Conservation (phyloP, 345 rosid species). For the Barbarea vulgaris region DNA sequence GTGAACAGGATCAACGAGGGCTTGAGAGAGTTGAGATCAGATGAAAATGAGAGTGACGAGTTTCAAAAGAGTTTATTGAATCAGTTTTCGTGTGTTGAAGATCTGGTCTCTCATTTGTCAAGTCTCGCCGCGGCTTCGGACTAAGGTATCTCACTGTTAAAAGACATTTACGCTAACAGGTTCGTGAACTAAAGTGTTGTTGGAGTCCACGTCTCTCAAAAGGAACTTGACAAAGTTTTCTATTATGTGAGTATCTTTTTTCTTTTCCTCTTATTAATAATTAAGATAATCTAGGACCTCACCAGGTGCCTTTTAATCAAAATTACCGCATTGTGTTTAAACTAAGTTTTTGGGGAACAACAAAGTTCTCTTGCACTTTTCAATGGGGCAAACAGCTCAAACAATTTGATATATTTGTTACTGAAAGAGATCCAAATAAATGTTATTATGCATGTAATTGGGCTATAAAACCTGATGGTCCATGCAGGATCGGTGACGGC, state of each 20-base stretch:
- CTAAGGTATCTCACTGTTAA: slow-evolving; percentile 5
- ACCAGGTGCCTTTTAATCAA: neutral
- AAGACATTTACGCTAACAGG: neutral
- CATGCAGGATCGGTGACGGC: slow-evolving; percentile 21
- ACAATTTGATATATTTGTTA: slow-evolving; percentile 19
- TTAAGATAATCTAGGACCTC: neutral
- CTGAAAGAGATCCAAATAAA: slow-evolving; percentile 15
- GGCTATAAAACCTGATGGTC: slow-evolving; percentile 3
- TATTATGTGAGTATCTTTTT: neutral
- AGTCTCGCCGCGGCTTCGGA: slow-evolving; percentile 48
- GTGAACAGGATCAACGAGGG: slow-evolving; percentile 66
- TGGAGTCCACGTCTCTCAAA: slow-evolving; percentile 57
- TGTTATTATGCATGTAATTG: neutral
- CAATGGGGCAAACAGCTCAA: slow-evolving; percentile 2
- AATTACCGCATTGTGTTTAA: slow-evolving; percentile 3
- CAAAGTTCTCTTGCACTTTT: slow-evolving; percentile 30
- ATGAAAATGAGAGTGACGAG: slow-evolving; percentile 46
- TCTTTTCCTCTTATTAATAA: neutral
- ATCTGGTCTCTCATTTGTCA: slow-evolving; percentile 57
- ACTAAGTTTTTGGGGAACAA: slow-evolving; percentile 18
- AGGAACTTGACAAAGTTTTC: slow-evolving; percentile 34
- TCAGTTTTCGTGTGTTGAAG: slow-evolving; percentile 69
- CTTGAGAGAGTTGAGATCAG: slow-evolving; percentile 62
- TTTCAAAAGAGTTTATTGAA: slow-evolving; percentile 58
- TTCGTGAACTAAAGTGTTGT: slow-evolving; percentile 47